These are phyloP conservation scores for Metschnikowia cerradonensis DNA, from an alignment of 805 yeast species.

Conservation along the genomic window DNA sequence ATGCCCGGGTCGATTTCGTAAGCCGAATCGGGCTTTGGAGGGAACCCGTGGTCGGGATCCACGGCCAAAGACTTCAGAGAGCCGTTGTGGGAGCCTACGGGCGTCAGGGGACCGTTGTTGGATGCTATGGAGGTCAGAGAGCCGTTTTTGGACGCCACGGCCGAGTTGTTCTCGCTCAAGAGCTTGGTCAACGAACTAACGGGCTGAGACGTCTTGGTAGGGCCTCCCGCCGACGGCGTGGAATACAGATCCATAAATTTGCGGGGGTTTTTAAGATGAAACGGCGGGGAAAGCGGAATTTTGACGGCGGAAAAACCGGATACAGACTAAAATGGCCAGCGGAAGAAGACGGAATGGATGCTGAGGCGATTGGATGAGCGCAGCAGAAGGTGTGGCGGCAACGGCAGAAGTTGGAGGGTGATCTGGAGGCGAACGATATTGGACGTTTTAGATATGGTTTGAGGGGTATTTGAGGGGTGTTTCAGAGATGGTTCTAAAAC, in stretches of 20 bases:
- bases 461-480: no score
- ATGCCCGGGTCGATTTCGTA: neutral
- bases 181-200: conserved; percentile 37
- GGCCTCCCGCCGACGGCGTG: conserved; percentile 5
- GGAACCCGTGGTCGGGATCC: neutral
- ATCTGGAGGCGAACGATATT: neutral
- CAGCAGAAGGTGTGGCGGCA: neutral
- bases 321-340: neutral
- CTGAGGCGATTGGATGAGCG: no score
- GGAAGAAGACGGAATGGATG: no score
- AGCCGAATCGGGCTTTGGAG: neutral
- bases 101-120: neutral
- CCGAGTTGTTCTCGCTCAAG: conserved; percentile 29
- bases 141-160: conserved; percentile 4
- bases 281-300: conserved; percentile 19
- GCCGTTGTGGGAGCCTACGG: neutral
- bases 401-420: neutral
- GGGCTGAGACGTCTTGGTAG: conserved; percentile 20
- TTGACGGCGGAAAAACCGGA: neutral
- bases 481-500: neutral
- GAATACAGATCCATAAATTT: conserved; percentile 8
- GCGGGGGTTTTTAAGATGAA: conserved; percentile 14
- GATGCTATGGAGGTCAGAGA: conserved; percentile 8
- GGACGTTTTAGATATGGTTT: neutral
- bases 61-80: neutral